Base-by-base conservation (phyloP, 345 rosid species). In the Eucalyptus pauciflora region DNA sequence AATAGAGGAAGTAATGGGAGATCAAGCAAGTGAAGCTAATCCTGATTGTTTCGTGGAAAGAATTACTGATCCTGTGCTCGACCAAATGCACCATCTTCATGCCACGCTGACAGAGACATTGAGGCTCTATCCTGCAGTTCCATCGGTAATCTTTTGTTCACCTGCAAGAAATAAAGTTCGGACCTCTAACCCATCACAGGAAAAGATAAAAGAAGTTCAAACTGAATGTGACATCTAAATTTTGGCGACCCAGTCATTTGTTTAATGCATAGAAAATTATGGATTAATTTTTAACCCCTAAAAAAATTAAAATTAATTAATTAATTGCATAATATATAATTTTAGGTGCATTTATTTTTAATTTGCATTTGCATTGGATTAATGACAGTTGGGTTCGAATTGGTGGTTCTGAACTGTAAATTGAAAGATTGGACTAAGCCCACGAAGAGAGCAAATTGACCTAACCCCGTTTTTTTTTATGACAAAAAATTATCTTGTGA, bases 71-170 rank as follows among this genome's bases (percentile, higher is more conserved):
- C 90, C 86, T 85, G 91, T 91, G 46, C 95, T 97, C 14, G 95
- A 97, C 25, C 60, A 88, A 69, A 94, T 95, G 98, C 97, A 95
- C 41, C 95, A 95, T 91, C 98, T 97, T 88, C 98, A 96, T 58
- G 97, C 98, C 45, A 90, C 96, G 8, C 92, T 97, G 86, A 91
- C 97, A 17, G 99, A 97, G 93, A 95, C 98, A 85, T 90, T 95
- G 90, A 92, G 99, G 90, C 92, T 97, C 9, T 94, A 94, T 89
- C 98, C 98, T 90, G 88, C 94, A 37, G 94, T 93, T 16, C 99
- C 98, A 45, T 43, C 91, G 92, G 97, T 95, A 95, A 89, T 31
- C 37, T 49, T 76, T 25, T 51, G 17, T 24, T 12, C 50, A 14
- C 46, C 7, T 20, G 54, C 41, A 27, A 67, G 27, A 37, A 37